Evolutionary conservation across 2,329 filamentous ascomycete genomes (phyloP), one percentile per base, ranked within the genome.

Genomic region (Ophiostoma fasciatum): DNA sequence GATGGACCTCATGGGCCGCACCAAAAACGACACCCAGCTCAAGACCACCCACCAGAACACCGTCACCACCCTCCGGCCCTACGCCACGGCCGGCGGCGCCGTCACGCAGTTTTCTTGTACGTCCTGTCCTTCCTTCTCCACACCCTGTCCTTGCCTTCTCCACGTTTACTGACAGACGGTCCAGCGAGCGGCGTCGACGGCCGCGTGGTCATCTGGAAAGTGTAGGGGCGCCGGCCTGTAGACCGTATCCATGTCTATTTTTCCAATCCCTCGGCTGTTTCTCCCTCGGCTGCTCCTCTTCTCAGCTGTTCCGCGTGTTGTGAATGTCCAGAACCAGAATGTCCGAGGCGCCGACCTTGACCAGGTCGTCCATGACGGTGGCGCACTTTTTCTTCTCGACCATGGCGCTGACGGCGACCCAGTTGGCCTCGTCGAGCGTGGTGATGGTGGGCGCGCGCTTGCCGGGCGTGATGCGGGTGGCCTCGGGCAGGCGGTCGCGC

Each of bases 31-130:
- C 55, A 94, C 87, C 4, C 82, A 93, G 62, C 68, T 98, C 48
- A 90, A 84, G 62, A 96, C 90, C 10, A 75, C 90, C 31, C 90
- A 98, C 60, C 90, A 98, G 57, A 98, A 98, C 61, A 94, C 87
- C 19, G 82, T 98, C 53, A 84, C 74, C 51, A 94, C 77, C 3
- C 64, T 98, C 34, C 74, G 90, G 29, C 67, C 74, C 15, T 94
- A 79, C 54, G 74, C 85, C 49, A 70, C 70, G 38, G 64, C 65
- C 28, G 74, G 71, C 22, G 72, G 68, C 31, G 60, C 59, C 29
- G 74, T 93, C 9, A 71, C 61, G 41, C 84, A 87, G 59, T 88
- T 96, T 49, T 94, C 80, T 61, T 90, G 82, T 84, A 72, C 75
- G 80, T 71, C 47, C 6, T 15, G 33, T 41, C 28, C 7, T 20